phyloP scores from a whole-genome alignment of 495 filamentous ascomycete species.

The Xylaria longipes region DNA sequence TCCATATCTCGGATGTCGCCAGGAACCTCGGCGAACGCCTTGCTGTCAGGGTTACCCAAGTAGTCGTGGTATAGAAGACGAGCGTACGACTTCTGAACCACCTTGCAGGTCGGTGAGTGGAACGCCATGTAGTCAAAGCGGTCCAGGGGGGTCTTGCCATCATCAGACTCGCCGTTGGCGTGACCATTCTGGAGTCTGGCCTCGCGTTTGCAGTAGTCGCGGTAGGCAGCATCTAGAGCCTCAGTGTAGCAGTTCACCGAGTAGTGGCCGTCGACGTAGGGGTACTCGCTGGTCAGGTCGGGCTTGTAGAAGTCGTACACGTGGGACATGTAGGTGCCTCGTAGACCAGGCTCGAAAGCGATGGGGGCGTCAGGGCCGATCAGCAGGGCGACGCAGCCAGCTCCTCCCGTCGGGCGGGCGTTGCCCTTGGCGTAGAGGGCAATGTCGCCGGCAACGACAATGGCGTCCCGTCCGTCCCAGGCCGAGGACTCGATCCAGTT shows the following conservation, averaged over 20 bases:
- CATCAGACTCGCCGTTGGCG: slow-evolving; percentile 61
- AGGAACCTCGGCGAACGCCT: slow-evolving; percentile 84
- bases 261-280: slow-evolving; percentile 94
- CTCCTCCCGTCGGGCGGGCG: slow-evolving; percentile 94
- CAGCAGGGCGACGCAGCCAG: slow-evolving; percentile 91
- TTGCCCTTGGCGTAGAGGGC: slow-evolving; percentile 96
- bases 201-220: slow-evolving; percentile 90
- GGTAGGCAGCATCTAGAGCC: slow-evolving; percentile 95
- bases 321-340: slow-evolving; percentile 91
- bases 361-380: slow-evolving; percentile 93
- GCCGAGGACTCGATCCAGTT: slow-evolving; percentile 98
- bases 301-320: slow-evolving; percentile 99
- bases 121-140: slow-evolving; percentile 96
- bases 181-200: slow-evolving; percentile 66
- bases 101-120: slow-evolving; percentile 97
- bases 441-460: slow-evolving; percentile 96
- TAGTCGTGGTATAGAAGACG: slow-evolving; percentile 98
- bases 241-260: slow-evolving; percentile 95
- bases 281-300: slow-evolving; percentile 97
- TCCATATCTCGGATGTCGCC: slow-evolving; percentile 83
- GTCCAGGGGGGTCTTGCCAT: slow-evolving; percentile 76
- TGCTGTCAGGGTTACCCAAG: slow-evolving; percentile 75
- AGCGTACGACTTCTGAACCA: slow-evolving; percentile 93
- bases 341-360: slow-evolving; percentile 88
- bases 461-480: slow-evolving; percentile 94